Conservation (phyloP, 2,329 filamentous ascomycete species). For the Xylariales sp. region DNA sequence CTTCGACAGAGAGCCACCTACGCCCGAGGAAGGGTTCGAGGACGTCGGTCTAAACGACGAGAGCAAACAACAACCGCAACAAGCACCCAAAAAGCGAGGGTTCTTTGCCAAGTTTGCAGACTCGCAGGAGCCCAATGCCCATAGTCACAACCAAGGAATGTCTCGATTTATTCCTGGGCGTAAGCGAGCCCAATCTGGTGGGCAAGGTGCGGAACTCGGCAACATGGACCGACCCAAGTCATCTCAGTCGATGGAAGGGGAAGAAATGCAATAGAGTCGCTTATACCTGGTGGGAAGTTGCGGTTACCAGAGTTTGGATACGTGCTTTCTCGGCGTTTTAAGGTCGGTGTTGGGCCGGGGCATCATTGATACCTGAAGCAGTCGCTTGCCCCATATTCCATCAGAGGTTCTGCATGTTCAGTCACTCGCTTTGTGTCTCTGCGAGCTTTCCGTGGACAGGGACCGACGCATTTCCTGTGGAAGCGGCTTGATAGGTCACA, state of each 20-base stretch:
- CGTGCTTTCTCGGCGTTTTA: no score
- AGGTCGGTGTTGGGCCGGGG: no score
- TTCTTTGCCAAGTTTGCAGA: constrained; percentile 82
- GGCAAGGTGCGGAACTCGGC: constrained; percentile 27
- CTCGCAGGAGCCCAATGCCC: constrained; percentile 23
- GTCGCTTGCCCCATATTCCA: no score
- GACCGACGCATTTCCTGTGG: no score
- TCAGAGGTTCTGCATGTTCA: neutral
- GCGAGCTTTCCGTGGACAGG: no score
- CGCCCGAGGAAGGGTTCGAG: constrained; percentile 77
- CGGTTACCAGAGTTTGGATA: neutral
- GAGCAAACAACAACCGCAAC: constrained; percentile 45
- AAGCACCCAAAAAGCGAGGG: constrained; percentile 63
- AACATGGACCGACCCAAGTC: constrained; percentile 27
- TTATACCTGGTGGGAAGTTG: neutral
- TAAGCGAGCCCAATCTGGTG: constrained; percentile 28
- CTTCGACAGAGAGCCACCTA: constrained; percentile 57
- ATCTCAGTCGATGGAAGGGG: constrained; percentile 19
- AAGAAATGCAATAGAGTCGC: constrained; percentile 24
- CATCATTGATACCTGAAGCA: no score
- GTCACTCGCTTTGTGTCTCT: constrained; percentile 1
- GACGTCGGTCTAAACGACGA: constrained; percentile 86
- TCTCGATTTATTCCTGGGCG: constrained; percentile 30
- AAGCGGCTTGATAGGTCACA: no score
- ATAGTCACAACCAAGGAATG: constrained; percentile 20